Percentiles rank a stretch among this genome's conserved stretches.
Conservation (phyloP, 257 asterid species). For the Solanum ossicruentum region DNA sequence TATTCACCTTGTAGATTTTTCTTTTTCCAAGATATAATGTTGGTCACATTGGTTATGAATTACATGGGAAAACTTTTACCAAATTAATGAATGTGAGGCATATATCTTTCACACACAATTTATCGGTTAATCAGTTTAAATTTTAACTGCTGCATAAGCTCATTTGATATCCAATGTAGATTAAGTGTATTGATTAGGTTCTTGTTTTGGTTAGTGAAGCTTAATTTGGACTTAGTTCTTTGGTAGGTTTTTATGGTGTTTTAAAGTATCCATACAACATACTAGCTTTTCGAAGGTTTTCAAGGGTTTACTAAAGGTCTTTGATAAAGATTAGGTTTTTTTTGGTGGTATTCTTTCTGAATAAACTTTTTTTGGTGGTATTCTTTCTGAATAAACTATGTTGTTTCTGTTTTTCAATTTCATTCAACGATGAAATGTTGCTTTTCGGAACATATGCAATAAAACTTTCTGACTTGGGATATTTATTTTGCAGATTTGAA, state of each 20-base stretch:
- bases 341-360: neutral
- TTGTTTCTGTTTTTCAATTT: neutral
- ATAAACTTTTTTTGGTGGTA: neutral
- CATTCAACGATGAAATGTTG: neutral
- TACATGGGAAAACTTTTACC: neutral
- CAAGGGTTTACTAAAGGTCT: neutral
- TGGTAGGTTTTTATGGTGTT: neutral
- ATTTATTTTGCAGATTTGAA: neutral
- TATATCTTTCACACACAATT: neutral
- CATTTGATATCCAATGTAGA: neutral
- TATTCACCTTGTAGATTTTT: neutral
- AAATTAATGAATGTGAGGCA: no score
- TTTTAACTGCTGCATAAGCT: neutral
- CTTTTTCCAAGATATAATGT: neutral
- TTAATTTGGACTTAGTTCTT: neutral
- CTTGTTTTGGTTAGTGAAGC: neutral
- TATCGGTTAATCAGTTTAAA: neutral
- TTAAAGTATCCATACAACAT: neutral
- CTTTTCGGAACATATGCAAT: neutral
- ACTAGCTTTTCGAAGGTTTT: neutral
- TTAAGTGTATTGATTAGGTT: neutral
- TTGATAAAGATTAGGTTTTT: neutral
- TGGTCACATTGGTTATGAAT: neutral
- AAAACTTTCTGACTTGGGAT: neutral
- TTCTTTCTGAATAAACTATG: neutral